A percentile compares a stretch with the other conserved stretches of the same genome.
These are phyloP conservation scores for Populus tomentosa DNA, from an alignment of 441 rosid species.

Conservation along the genomic window DNA sequence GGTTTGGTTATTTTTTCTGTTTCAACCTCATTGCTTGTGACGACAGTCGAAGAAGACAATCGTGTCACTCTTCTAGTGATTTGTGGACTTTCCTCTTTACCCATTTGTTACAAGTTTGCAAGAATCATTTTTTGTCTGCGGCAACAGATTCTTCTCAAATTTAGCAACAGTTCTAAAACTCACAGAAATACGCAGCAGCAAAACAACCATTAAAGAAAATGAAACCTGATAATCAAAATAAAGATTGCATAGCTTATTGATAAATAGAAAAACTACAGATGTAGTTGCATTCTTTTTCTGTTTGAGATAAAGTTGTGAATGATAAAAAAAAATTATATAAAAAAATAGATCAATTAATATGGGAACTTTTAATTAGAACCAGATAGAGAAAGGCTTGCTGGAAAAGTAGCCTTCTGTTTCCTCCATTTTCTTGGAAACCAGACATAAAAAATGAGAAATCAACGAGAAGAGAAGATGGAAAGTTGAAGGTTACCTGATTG, in stretches of 20 bases:
- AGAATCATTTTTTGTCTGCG: constrained; percentile 17
- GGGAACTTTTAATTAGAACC: background rate
- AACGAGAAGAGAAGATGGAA: background rate
- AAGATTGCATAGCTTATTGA: background rate
- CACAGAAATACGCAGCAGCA: background rate
- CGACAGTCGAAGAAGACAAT: constrained; percentile 28
- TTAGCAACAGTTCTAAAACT: background rate
- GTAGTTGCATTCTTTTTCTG: background rate
- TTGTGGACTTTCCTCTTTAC: constrained; percentile 32
- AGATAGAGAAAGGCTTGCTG: background rate
- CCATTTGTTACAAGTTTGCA: constrained; percentile 27
- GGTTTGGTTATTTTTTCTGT: constrained; percentile 26
- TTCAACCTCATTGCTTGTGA: constrained; percentile 25
- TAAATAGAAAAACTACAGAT: background rate
- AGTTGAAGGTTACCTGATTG: background rate
- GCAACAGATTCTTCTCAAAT: background rate
- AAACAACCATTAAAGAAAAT: background rate
- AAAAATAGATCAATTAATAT: background rate
- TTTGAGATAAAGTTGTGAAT: background rate
- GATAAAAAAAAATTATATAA: too few relatives aligned
- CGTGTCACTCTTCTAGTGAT: constrained; percentile 47
- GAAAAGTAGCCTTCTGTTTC: background rate
- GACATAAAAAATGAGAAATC: background rate
- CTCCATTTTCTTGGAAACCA: background rate
- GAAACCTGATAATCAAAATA: background rate